A percentile compares a stretch with the other conserved stretches of the same genome.
Evolutionary conservation across 192 early-diverging fungal genomes (phyloP).

Genomic region (Coemansia sp.): DNA sequence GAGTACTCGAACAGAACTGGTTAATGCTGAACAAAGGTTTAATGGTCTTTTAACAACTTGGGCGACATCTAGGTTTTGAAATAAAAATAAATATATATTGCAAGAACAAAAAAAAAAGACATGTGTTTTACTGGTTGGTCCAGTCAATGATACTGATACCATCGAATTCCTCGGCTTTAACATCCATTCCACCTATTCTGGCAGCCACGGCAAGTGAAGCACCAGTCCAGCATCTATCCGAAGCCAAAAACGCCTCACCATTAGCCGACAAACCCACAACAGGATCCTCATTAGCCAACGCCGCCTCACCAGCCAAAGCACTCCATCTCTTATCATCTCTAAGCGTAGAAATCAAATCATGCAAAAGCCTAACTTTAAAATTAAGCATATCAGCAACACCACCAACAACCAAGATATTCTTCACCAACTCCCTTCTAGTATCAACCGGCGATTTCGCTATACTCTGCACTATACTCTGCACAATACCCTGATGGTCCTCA

Average conservation of each 20-base stretch:
- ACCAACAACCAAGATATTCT: slow-evolving; percentile 72
- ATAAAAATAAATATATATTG: background rate
- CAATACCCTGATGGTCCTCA: slow-evolving; percentile 62
- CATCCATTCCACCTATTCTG: slow-evolving; percentile 70
- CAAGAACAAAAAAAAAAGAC: no score
- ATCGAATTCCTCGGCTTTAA: slow-evolving; percentile 66
- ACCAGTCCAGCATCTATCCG: slow-evolving; percentile 81
- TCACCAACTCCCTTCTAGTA: slow-evolving; percentile 65
- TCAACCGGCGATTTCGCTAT: slow-evolving; percentile 68
- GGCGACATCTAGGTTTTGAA: slow-evolving; percentile 26
- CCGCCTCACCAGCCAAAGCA: slow-evolving; percentile 55
- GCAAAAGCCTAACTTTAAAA: slow-evolving; percentile 62
- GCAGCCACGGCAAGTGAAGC: slow-evolving; percentile 77
- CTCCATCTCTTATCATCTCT: slow-evolving; percentile 55
- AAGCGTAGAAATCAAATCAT: slow-evolving; percentile 63
- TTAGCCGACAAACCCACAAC: slow-evolving; percentile 23
- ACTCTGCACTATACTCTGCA: slow-evolving; percentile 59
- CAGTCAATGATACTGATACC: slow-evolving; percentile 66
- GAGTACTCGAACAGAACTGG: slow-evolving; percentile 19
- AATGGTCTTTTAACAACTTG: slow-evolving; percentile 14
- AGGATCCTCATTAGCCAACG: slow-evolving; percentile 56
- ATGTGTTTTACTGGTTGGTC: slow-evolving; percentile 31
- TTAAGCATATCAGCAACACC: slow-evolving; percentile 77
- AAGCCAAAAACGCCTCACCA: slow-evolving; percentile 66
- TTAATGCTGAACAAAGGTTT: slow-evolving; percentile 20